A percentile compares a stretch with the other conserved stretches of the same genome.
Conservation (phyloP, 257 asterid genomes). For the Capsicum chinense region DNA sequence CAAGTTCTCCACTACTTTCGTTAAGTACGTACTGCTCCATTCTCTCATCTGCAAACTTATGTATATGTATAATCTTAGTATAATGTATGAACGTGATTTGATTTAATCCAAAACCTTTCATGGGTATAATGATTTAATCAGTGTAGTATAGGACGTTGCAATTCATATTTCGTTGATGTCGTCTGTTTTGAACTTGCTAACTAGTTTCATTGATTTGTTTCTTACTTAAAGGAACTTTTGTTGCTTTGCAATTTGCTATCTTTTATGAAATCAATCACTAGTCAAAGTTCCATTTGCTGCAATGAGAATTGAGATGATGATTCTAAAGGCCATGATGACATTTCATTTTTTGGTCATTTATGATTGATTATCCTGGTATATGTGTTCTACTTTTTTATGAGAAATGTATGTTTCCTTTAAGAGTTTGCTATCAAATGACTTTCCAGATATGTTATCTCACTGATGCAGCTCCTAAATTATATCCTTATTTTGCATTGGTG, state of each 20-base stretch:
- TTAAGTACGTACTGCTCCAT: no score
- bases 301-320: neutral
- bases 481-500: slow-evolving; percentile 62
- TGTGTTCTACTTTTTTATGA: neutral
- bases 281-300: neutral
- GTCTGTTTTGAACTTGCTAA: neutral
- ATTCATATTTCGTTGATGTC: no score
- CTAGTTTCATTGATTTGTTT: neutral
- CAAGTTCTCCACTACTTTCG: no score
- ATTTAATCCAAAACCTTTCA: no score
- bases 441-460: neutral
- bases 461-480: neutral
- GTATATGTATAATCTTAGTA: no score
- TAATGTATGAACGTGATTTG: no score
- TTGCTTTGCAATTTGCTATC: neutral
- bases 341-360: neutral
- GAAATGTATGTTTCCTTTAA: neutral
- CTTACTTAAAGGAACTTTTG: neutral
- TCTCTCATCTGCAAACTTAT: no score
- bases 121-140: no score
- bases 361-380: neutral
- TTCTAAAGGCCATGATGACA: neutral
- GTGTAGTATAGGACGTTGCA: no score
- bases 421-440: neutral
- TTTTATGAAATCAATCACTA: neutral